Evolutionary conservation across 1,139 yeast genomes (phyloP), one percentile per base, ranked within the genome.

Genomic region (Nakaseomyces delphensis): DNA sequence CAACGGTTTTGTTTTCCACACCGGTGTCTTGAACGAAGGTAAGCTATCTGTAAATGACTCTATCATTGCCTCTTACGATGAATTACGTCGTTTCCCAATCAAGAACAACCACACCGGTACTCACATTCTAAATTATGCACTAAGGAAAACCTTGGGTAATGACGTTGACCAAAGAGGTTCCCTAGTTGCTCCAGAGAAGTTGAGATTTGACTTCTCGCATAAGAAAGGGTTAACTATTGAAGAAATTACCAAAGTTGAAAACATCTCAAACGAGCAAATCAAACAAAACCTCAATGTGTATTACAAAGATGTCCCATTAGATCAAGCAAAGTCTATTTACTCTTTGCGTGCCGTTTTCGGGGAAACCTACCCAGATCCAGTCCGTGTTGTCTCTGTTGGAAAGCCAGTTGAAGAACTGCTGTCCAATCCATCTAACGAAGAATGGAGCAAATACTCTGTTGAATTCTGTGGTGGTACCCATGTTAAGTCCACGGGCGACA

Each of bases 401-500:
- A 83, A 76, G 36, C 78, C 96, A 39, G 85, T 93, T 40, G 91
- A 84, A 19, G 93, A 83, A 4, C 70, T 91, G 53, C 63, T 89
- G 50, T 70, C 73, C 9, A 71, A 80, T 53, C 96, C 97, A 53
- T 52, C 67, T 23, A 83, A 75, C 58, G 68, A 68, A 42, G 76
- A 83, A 57, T 91, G 98, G 97, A 67, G 66, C 54, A 69, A 76
- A 43, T 71, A 76, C 55, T 85, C 96, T 3, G 73, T 93, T 54
- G 99, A 93, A 69, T 89, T 91, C 73, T 91, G 99, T 68, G 99
- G 99, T 68, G 99, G 99, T 67, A 91, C 98, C 14, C 99, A 91
- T 60, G 96, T 91, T 51, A 75, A 77, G 43, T 81, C 82, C 64
- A 89, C 98, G 18, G 84, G 91, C 47, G 98, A 91, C 50, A 93